phyloP scores from a whole-genome alignment of 148 eudicot genomes.

The Heliamphora exappendiculata region DNA sequence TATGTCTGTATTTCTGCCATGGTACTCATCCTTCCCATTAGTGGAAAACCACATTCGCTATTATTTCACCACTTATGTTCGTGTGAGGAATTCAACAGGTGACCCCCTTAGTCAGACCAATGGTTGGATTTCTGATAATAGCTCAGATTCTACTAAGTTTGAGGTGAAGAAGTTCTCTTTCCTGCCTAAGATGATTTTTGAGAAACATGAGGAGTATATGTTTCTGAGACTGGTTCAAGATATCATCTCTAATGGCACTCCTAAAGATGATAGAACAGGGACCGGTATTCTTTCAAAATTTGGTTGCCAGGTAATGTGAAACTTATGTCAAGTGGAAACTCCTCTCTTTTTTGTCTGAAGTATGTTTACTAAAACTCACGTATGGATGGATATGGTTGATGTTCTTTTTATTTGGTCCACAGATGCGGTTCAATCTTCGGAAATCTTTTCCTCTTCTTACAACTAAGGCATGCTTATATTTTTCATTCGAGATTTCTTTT shows the following conservation, averaged over 20 bases:
- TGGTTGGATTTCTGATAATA: slow-evolving; percentile 19
- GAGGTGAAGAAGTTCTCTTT: slow-evolving; percentile 56
- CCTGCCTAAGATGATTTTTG: slow-evolving; percentile 59
- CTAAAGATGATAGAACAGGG: slow-evolving; percentile 81
- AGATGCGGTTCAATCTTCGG: slow-evolving; percentile 95
- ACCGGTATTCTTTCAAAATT: slow-evolving; percentile 86
- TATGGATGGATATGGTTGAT: neutral
- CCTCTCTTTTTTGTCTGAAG: neutral
- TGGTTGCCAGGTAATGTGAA: slow-evolving; percentile 77
- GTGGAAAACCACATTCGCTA: slow-evolving; percentile 55
- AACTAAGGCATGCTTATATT: slow-evolving; percentile 42
- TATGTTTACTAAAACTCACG: neutral
- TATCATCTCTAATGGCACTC: slow-evolving; percentile 54
- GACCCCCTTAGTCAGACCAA: slow-evolving; percentile 27
- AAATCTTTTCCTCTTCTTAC: slow-evolving; percentile 74
- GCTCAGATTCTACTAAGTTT: slow-evolving; percentile 29
- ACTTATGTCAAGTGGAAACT: neutral
- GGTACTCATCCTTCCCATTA: slow-evolving; percentile 69
- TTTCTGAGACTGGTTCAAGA: slow-evolving; percentile 68
- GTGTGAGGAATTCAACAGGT: slow-evolving; percentile 46
- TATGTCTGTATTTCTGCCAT: slow-evolving; percentile 59
- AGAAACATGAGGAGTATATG: slow-evolving; percentile 77
- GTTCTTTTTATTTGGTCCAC: slow-evolving; percentile 10
- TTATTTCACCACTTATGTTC: slow-evolving; percentile 76
- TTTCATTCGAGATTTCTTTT: neutral